phyloP scores from a whole-genome alignment of 1,284 basidiomycete genomes.

The Athelia psychrophila region DNA sequence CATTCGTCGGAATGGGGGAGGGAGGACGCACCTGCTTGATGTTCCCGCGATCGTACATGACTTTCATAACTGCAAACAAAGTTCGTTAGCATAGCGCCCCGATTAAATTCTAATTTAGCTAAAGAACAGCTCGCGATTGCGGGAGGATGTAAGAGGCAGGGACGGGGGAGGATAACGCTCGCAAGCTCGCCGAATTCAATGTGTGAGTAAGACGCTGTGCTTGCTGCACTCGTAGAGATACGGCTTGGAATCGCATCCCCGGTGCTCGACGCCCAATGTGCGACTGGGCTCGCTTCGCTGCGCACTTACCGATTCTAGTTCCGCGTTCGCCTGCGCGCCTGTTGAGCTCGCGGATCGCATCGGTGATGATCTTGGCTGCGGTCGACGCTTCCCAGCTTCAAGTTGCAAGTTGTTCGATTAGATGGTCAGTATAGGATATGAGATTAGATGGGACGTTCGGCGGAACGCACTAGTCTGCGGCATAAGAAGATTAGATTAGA shows the following conservation, averaged over 20 bases:
- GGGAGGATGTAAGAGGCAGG: too few species aligned
- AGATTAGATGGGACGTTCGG: too few species aligned
- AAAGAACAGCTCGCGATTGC: too few species aligned
- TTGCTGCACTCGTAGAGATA: too few species aligned
- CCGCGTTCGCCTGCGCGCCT: conserved; percentile 41
- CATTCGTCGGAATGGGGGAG: not conserved
- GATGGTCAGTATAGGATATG: too few species aligned
- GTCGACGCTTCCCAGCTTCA: not conserved
- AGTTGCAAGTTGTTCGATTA: not conserved
- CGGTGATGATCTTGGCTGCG: conserved; percentile 41
- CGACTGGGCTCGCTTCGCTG: not conserved
- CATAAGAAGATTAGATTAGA: not conserved
- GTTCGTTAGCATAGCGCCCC: too few species aligned
- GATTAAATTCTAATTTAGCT: too few species aligned
- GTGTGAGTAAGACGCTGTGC: too few species aligned
- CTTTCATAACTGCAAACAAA: conserved; percentile 47
- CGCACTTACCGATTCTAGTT: conserved; percentile 33
- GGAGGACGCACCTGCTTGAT: conserved; percentile 8
- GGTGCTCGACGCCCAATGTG: too few species aligned
- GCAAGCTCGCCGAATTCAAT: too few species aligned
- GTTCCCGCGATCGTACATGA: conserved; percentile 70
- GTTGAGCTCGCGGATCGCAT: conserved; percentile 55
- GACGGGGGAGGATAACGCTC: too few species aligned
- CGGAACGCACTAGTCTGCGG: not conserved
- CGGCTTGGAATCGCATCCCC: too few species aligned